A percentile compares a stretch with the other conserved stretches of the same genome.
Evolutionary conservation across 2,329 filamentous ascomycete species (phyloP).

Genomic region (Arachnomyces sp.): DNA sequence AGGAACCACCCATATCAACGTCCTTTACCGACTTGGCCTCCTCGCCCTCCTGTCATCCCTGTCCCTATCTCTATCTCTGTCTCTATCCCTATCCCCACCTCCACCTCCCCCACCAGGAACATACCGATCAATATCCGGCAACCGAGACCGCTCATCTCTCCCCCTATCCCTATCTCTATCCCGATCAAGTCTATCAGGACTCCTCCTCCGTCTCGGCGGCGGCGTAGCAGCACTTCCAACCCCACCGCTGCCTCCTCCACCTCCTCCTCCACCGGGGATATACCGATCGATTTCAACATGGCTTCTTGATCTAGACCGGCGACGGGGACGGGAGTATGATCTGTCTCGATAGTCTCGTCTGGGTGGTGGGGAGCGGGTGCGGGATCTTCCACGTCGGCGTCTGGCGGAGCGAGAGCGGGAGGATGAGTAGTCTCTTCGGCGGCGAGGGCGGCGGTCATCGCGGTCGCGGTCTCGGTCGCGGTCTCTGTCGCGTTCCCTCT

Average conservation of each 20-base stretch:
- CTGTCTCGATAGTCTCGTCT: slow-evolving; percentile 10
- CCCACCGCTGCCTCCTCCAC: too few relatives aligned
- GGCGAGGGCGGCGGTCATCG: slow-evolving; percentile 5
- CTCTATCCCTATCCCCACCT: slow-evolving; percentile 9
- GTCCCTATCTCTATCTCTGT: slow-evolving; percentile 4
- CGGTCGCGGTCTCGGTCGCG: slow-evolving; percentile 14
- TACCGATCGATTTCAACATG: slow-evolving; percentile 38
- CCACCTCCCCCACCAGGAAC: slow-evolving; percentile 31
- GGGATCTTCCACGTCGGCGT: slow-evolving; percentile 10
- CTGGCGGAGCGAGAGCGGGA: slow-evolving; percentile 15
- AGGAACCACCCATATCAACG: too few relatives aligned
- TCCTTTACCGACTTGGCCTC: too few relatives aligned
- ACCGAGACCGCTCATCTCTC: slow-evolving; percentile 24
- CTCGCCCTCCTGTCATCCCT: too few relatives aligned
- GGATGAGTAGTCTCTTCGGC: slow-evolving; percentile 12
- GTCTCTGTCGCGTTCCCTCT: slow-evolving; percentile 10
- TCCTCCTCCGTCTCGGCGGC: slow-evolving; percentile 30
- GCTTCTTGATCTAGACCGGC: slow-evolving; percentile 27
- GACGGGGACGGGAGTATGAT: slow-evolving; percentile 15
- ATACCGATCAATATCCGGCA: slow-evolving; percentile 39
- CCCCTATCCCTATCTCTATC: slow-evolving; percentile 18
- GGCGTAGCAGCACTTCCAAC: slow-evolving; percentile 31
- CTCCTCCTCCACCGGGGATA: too few relatives aligned
- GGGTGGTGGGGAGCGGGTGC: slow-evolving; percentile 10
- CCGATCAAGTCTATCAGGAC: slow-evolving; percentile 6